Base-by-base conservation (phyloP, 345 rosid genomes). In the Camelina neglecta region DNA sequence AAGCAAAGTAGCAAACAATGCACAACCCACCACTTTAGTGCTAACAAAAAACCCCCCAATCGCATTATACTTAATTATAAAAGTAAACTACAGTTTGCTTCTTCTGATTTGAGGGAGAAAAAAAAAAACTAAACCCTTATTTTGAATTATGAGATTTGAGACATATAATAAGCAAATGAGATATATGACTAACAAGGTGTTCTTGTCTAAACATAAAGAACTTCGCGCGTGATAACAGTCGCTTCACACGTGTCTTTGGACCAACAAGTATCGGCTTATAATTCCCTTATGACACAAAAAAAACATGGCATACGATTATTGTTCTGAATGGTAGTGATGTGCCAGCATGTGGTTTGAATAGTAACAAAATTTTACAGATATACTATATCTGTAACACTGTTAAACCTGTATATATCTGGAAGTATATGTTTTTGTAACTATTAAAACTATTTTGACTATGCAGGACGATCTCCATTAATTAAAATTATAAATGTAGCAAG, bases 221-320 rank as follows among this genome's bases (percentile, higher is more conserved):
- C 41, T 75, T 33, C 61, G 39, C 36, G 39, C 69, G 39, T 69
- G 63, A 44, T n/a, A 31, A 31, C 64, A 33, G 53, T 66, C 44
- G 77, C 59, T 36, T n/a, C 18, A 65, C 66, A 60, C 69, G 79
- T 75, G 68, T 50, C 11, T 23, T 4, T 29, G 3, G 5, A 29
- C 31, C 31, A 29, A 29, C 31, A 29, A 29, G 31, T 29, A 29
- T 29, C 5, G 5, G 31, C 31, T 29, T 29, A 29, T 29, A 29
- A 4, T 29, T 29, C 4, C 31, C 31, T 29, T 29, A 29, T 29
- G 31, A 4, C 31, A 29, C 4, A 4, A 29, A 29, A 29, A 29
- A 29, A 29, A 29, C 31, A 29, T 29, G 31, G 31, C 31, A 29
- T 29, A 29, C 31, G 4, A 4, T 29, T 29, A 29, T 29, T 29